A percentile compares a stretch with the other conserved stretches of the same genome.
Evolutionary conservation across 352 stramenopile species (phyloP).

Genomic region (Globisporangium barbulae): DNA sequence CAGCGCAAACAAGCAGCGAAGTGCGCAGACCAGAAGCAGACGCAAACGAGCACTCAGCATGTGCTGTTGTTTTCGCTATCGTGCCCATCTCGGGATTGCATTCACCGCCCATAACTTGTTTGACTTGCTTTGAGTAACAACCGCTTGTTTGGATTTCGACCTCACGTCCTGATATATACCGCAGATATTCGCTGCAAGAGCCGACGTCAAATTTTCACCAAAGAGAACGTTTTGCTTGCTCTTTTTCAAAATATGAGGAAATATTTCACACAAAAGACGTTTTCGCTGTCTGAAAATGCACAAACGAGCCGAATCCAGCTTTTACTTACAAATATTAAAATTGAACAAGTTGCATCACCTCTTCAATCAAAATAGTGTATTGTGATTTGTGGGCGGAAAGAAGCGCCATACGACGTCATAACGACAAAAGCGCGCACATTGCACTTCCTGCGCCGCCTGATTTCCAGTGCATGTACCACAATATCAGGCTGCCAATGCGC

Average conservation of each 20-base stretch:
- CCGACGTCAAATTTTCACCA: background rate
- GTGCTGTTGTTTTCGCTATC: background rate
- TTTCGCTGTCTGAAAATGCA: too few relatives aligned
- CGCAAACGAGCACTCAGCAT: background rate
- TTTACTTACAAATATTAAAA: too few relatives aligned
- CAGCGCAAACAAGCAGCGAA: background rate
- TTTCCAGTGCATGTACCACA: constrained; percentile 1
- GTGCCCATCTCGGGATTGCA: constrained; percentile 6
- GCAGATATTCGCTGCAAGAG: background rate
- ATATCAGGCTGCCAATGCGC: constrained; percentile 13
- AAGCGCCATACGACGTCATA: background rate
- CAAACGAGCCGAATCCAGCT: too few relatives aligned
- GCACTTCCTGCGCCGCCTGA: background rate
- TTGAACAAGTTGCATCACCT: background rate
- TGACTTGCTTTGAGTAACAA: background rate
- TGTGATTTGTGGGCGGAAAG: background rate
- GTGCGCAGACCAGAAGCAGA: background rate
- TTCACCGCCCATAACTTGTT: background rate
- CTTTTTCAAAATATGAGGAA: too few relatives aligned
- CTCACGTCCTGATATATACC: constrained; percentile 9
- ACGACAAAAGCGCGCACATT: background rate
- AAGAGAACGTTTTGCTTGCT: background rate
- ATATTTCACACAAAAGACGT: too few relatives aligned
- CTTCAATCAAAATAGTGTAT: background rate
- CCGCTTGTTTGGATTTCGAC: background rate